Conservation (phyloP, 192 early-diverging fungal genomes). For the Umbelopsis vinacea region DNA sequence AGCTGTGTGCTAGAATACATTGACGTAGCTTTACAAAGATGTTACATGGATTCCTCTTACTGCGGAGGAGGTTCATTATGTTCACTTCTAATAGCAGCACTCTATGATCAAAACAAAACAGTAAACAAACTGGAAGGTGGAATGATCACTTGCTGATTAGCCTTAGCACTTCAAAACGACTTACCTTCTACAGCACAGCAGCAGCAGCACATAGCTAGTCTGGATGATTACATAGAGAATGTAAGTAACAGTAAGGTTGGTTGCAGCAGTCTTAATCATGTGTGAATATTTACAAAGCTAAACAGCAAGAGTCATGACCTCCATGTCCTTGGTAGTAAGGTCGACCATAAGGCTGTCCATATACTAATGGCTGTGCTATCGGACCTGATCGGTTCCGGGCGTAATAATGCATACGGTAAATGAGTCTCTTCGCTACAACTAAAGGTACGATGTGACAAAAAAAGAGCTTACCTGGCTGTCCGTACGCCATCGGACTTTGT, state of each 20-base stretch:
- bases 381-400: background rate
- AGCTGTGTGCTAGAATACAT: conserved; percentile 3
- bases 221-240: background rate
- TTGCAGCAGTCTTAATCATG: background rate
- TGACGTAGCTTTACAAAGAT: conserved; percentile 9
- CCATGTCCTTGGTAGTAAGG: background rate
- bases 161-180: background rate
- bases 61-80: background rate
- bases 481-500: background rate
- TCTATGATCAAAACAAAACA: background rate
- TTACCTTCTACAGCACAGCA: conserved; percentile 9
- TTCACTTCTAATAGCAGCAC: background rate
- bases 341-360: background rate
- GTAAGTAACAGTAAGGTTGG: background rate
- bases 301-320: background rate
- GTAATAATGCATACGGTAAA: no score
- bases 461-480: background rate
- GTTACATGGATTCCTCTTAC: conserved; percentile 3
- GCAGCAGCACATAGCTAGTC: conserved; percentile 6
- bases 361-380: background rate
- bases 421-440: no score
- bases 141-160: no score
- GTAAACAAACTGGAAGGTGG: background rate
- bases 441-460: background rate
- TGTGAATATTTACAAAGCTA: background rate